phyloP scores from a whole-genome alignment of 2,329 filamentous ascomycete species.

The Hirsutella thompsonii region DNA sequence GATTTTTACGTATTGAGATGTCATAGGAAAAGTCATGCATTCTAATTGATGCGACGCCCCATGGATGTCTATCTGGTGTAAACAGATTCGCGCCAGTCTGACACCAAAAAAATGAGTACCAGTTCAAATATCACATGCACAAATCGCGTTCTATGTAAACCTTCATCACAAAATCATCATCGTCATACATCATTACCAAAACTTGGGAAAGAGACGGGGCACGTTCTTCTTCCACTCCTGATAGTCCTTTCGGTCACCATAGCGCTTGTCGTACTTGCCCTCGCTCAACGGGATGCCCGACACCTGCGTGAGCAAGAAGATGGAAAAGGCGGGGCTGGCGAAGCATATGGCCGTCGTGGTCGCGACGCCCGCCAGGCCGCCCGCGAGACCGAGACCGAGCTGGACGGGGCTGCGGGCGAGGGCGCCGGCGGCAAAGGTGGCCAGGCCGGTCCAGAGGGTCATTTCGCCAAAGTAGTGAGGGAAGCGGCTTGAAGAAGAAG shows the following conservation, averaged over 20 bases:
- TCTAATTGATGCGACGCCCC: too few species aligned
- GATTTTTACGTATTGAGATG: too few species aligned
- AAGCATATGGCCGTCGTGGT: constrained; percentile 30
- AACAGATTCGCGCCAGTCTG: too few species aligned
- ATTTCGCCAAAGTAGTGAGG: constrained; percentile 65
- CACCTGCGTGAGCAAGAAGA: constrained; percentile 49
- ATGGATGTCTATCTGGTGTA: too few species aligned
- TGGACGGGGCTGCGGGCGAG: constrained; percentile 41
- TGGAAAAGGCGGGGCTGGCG: constrained; percentile 51
- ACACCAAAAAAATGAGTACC: too few species aligned
- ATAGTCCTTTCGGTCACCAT: constrained; percentile 51
- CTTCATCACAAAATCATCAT: too few species aligned
- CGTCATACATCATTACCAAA: neutral
- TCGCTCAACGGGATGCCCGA: constrained; percentile 54
- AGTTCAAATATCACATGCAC: too few species aligned
- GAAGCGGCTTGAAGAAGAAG: constrained; percentile 36
- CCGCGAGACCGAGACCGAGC: constrained; percentile 41
- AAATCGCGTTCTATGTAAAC: too few species aligned
- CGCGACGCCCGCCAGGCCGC: constrained; percentile 17
- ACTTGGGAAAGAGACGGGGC: constrained; percentile 34
- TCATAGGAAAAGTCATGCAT: too few species aligned
- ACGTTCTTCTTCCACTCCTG: constrained; percentile 55
- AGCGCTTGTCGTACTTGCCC: constrained; percentile 54
- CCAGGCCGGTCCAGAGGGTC: constrained; percentile 56
- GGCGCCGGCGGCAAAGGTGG: constrained; percentile 42